phyloP scores from a whole-genome alignment of 1,284 basidiomycete species.

The Rhodotorula sp. region DNA sequence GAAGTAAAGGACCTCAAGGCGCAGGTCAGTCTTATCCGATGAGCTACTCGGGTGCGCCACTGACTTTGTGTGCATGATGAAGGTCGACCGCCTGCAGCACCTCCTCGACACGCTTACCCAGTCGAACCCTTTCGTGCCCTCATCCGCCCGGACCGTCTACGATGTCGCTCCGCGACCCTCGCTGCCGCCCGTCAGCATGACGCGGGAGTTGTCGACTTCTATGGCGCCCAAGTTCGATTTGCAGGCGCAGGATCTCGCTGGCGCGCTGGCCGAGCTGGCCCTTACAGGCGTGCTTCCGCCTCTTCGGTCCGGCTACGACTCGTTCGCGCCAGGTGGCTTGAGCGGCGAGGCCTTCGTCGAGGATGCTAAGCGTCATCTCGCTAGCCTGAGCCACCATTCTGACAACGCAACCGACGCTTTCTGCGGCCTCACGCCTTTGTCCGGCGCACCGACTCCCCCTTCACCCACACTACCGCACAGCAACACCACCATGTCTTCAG shows the following conservation, averaged over 20 bases:
- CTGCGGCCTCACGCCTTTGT: constrained; percentile 9
- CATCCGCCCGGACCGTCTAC: neutral
- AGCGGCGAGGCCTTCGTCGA: constrained; percentile 15
- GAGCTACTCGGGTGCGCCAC: too few species aligned
- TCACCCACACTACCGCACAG: neutral
- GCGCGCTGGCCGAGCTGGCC: constrained; percentile 21
- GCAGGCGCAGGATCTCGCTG: constrained; percentile 21
- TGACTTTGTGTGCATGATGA: neutral
- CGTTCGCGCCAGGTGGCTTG: neutral
- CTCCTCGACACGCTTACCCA: constrained; percentile 17
- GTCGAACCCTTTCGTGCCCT: neutral
- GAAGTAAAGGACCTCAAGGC: constrained; percentile 27
- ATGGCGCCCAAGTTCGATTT: constrained; percentile 16
- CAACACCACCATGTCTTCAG: too few species aligned
- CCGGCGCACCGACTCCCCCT: constrained; percentile 3
- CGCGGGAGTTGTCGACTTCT: too few species aligned
- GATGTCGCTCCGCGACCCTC: neutral
- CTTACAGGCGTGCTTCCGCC: constrained; percentile 14
- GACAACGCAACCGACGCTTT: neutral
- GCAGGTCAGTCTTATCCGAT: neutral
- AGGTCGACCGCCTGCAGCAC: constrained; percentile 29
- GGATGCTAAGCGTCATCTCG: constrained; percentile 15
- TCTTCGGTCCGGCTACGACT: constrained; percentile 9
- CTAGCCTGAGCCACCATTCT: neutral
- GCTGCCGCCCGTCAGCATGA: neutral